Evolutionary conservation across 441 rosid species (phyloP), one percentile per base, ranked within the genome.

Genomic region (Daphne laureola): DNA sequence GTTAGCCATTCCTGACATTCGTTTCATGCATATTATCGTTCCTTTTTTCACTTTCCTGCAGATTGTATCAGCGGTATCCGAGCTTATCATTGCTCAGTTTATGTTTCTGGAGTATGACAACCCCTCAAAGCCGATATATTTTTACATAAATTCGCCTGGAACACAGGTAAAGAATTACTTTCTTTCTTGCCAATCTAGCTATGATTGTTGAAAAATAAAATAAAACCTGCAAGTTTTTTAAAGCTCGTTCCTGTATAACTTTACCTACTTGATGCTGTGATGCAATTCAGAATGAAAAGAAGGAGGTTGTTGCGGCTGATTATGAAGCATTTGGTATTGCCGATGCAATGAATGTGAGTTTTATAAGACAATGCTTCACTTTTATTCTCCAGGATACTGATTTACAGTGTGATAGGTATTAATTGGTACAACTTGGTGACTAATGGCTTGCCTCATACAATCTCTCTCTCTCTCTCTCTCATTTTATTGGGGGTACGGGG

Each of bases 291-390:
- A 73, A 88, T 77, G 89, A 80, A 67, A 81, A 84, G 72, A 78
- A 65, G 81, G 87, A 91, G 68, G 75, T 79, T 46, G 96, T 90
- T 69, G 98, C 93, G 45, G 76, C 95, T 44, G 98, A 91, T 70
- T 79, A 87, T 3, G 98, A 86, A 57, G 96, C 96, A 60, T 91
- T 71, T 78, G 93, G 91, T 41, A 86, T 91, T 55, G 96, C 87
- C 55, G 98, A 88, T 55, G 61, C 69, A 12, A 91, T 88, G 76
- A 40, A 68, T 55, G 96, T 87, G 69, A 83, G 98, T 81, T 63
- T 61, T 38, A 11, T 62, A 14, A 43, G 8, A 9, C 38, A 31
- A 2, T 31, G 38, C 2, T 31, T 31, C 7, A 31, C 38, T 31
- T 5, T 31, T 31, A 6, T 31, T 1, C 38, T 5, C 11, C 11